Conservation (phyloP, 2,329 filamentous ascomycete species). For the Colletotrichum theobromicola region DNA sequence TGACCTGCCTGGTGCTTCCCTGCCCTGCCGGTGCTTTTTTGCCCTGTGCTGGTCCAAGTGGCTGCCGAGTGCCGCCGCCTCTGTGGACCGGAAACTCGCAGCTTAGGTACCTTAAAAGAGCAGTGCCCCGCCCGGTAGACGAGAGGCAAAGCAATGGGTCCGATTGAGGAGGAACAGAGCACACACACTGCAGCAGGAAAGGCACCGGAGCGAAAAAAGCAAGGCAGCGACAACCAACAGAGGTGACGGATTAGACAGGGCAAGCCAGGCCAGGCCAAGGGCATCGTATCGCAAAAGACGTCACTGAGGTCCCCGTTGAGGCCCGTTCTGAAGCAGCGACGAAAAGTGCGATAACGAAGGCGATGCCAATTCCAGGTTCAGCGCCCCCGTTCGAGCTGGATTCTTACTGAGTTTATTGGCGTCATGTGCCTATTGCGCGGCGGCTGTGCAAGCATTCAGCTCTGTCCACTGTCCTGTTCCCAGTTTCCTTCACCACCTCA, state of each 20-base stretch:
- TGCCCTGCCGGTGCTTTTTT: not conserved
- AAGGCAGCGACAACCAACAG: not conserved
- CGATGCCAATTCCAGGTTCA: not conserved
- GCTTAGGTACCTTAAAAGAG: not conserved
- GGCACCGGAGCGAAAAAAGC: not conserved
- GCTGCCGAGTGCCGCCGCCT: not conserved
- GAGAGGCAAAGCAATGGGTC: not conserved
- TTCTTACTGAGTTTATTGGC: not conserved
- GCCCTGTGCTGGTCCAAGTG: not conserved
- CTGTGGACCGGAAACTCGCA: not conserved
- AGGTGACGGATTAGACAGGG: not conserved
- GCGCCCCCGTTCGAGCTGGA: not conserved
- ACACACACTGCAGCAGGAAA: not conserved
- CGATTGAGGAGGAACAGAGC: not conserved
- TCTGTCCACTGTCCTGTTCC: not conserved
- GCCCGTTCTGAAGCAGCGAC: not conserved
- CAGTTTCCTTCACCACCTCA: not conserved
- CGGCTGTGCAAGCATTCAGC: not conserved
- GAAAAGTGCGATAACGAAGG: not conserved
- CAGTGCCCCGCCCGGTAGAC: not conserved
- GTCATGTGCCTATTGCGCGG: not conserved
- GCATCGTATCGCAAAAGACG: not conserved
- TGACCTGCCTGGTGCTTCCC: not conserved
- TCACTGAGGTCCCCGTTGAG: not conserved
- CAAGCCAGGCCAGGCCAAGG: not conserved